Conservation (phyloP, 768 basidiomycete species). For the Megacollybia marginata region DNA sequence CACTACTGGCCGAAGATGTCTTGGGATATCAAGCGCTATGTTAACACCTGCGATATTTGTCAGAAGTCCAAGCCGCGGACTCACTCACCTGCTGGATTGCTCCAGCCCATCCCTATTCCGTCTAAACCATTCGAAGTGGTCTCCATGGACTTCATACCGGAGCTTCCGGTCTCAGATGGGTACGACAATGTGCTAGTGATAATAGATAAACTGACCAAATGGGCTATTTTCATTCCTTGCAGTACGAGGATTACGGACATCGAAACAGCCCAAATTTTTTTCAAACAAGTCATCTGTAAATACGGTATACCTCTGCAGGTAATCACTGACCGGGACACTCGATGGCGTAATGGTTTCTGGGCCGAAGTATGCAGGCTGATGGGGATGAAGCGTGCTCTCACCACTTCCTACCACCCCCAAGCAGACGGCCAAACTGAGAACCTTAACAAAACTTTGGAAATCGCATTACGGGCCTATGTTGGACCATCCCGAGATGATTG, state of each 20-base stretch:
- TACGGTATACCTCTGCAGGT: slow-evolving; percentile 2
- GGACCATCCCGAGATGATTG: no score
- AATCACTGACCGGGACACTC: slow-evolving; percentile 6
- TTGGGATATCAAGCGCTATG: slow-evolving; percentile 2
- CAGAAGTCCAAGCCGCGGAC: no score
- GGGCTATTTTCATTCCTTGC: slow-evolving; percentile 24
- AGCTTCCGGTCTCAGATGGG: slow-evolving; percentile 13
- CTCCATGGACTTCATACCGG: slow-evolving; percentile 13
- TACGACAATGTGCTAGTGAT: slow-evolving; percentile 17
- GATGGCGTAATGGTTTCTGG: slow-evolving; percentile 13
- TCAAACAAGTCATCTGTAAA: neutral
- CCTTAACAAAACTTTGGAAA: no score
- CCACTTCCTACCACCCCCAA: slow-evolving; percentile 14
- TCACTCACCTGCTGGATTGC: no score
- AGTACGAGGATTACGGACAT: neutral
- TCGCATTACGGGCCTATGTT: no score
- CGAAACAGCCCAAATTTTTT: slow-evolving; percentile 4
- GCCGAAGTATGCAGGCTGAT: no score
- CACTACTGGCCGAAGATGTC: slow-evolving; percentile 2
- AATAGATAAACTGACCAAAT: no score
- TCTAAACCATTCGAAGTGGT: slow-evolving; percentile 1
- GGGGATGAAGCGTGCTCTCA: no score
- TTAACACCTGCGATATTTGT: no score
- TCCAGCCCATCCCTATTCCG: no score
- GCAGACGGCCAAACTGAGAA: slow-evolving; percentile 4